Evolutionary conservation across 2,329 filamentous ascomycete genomes (phyloP), one percentile per base, ranked within the genome.

Genomic region (Aplosporella prunicola): DNA sequence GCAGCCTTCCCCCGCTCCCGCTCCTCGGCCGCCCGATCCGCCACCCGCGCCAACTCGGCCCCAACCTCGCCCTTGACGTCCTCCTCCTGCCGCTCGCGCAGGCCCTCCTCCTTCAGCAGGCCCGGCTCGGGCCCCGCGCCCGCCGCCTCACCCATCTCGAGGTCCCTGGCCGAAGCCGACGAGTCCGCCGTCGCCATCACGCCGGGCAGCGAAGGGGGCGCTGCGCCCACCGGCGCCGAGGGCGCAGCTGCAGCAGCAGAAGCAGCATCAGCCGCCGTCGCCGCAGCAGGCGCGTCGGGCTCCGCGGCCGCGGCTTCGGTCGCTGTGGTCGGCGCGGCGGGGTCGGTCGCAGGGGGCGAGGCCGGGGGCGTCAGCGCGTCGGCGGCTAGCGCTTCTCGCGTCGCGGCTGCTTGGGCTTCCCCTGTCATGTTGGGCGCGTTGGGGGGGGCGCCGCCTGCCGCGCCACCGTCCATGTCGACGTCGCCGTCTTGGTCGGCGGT

Each of bases 381-480:
- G n/a, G 39, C 27, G 11, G n/a, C 18, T 6, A 28, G 28, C 9
- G 32, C 34, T 9, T 36, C 39, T 29, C 9, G 9, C 13, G 39
- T 15, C 8, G 33, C 22, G 3, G 20, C 8, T 11, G 31, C 32
- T 17, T 32, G 14, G 3, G 15, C 23, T 13, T 32, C 32, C 8
- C 20, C 32, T 9, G 20, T 31, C n/a, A n/a, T n/a, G n/a, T n/a
- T n/a, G n/a, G 14, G 27, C 7, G 27, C 10, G 27, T 29, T 29
- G 22, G 22, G 22, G 8, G 22, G 8, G 22, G 22, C 8, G n/a
- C 8, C n/a, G 14, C 20, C 14, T 9, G 18, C 16, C 11, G 20
- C 20, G 7, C 26, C n/a, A 6, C 20, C 15, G 8, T 46, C 43
- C 43, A 46, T 46, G 5, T 40, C 41, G 9, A 47, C 40, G 15